A percentile compares a stretch with the other conserved stretches of the same genome.
Evolutionary conservation across 768 basidiomycete genomes (phyloP).

Genomic region (Amanita inopinata): DNA sequence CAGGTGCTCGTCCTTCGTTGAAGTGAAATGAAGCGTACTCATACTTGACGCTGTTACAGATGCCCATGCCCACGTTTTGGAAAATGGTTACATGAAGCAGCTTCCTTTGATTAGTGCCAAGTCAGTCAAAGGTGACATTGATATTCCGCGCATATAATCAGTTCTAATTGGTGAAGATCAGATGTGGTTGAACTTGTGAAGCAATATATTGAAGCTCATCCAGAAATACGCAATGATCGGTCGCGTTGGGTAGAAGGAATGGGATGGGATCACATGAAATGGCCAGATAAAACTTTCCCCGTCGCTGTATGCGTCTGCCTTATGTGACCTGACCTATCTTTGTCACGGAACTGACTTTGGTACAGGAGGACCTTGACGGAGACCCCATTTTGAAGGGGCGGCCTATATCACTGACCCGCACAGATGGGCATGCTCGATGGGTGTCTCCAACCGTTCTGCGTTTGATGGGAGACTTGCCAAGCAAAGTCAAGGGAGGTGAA

Average conservation of each 20-base stretch:
- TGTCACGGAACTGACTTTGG: neutral
- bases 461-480: constrained; percentile 45
- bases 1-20: constrained; percentile 34
- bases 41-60: constrained; percentile 29
- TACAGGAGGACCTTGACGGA: constrained; percentile 60
- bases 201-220: constrained; percentile 44
- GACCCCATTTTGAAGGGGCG: constrained; percentile 61
- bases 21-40: neutral
- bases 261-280: constrained; percentile 92
- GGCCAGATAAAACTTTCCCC: constrained; percentile 57
- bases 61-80: constrained; percentile 70
- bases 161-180: constrained; percentile 14
- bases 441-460: constrained; percentile 68
- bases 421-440: constrained; percentile 86
- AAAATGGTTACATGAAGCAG: constrained; percentile 63
- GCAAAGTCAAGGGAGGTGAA: constrained; percentile 17
- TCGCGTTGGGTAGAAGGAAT: constrained; percentile 71
- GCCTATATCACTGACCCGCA: constrained; percentile 62
- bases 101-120: constrained; percentile 50
- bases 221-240: constrained; percentile 42
- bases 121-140: constrained; percentile 46
- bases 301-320: constrained; percentile 41
- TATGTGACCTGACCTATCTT: neutral
- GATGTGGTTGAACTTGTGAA: constrained; percentile 59
- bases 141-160: neutral